phyloP scores from a whole-genome alignment of 2,329 filamentous ascomycete species.

The Sclerotinia nivalis region DNA sequence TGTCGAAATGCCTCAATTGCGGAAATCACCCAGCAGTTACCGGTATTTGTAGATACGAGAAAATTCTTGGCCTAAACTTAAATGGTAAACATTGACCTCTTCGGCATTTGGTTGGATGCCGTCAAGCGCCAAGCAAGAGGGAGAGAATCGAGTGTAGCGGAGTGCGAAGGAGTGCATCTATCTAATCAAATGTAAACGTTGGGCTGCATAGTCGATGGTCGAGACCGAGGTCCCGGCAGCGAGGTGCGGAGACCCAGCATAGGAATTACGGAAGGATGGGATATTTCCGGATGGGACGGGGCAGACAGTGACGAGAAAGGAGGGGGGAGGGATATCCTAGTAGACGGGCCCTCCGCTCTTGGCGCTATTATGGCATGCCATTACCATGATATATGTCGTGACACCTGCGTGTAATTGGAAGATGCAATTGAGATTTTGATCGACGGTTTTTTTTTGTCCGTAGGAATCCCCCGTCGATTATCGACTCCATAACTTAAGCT shows the following conservation, averaged over 20 bases:
- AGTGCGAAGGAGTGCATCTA: not conserved
- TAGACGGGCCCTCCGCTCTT: slow-evolving; percentile 10
- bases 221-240: not conserved
- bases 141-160: not conserved
- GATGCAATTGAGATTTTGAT: not conserved
- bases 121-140: not conserved
- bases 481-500: not conserved
- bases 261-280: not conserved
- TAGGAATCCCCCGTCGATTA: not conserved
- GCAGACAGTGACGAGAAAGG: not conserved
- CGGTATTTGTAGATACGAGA: not conserved
- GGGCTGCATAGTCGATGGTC: not conserved
- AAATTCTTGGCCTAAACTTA: slow-evolving; percentile 6
- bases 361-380: not conserved
- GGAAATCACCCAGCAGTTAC: not conserved
- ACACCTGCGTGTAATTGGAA: not conserved
- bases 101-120: not conserved
- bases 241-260: not conserved
- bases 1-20: slow-evolving; percentile 1
- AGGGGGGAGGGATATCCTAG: not conserved
- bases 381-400: not conserved
- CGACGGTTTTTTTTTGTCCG: too few relatives aligned
- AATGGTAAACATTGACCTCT: not conserved
- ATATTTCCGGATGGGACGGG: not conserved
- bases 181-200: not conserved